phyloP scores from a whole-genome alignment of 2,329 filamentous ascomycete genomes.

The Pestalotiopsis sp. region DNA sequence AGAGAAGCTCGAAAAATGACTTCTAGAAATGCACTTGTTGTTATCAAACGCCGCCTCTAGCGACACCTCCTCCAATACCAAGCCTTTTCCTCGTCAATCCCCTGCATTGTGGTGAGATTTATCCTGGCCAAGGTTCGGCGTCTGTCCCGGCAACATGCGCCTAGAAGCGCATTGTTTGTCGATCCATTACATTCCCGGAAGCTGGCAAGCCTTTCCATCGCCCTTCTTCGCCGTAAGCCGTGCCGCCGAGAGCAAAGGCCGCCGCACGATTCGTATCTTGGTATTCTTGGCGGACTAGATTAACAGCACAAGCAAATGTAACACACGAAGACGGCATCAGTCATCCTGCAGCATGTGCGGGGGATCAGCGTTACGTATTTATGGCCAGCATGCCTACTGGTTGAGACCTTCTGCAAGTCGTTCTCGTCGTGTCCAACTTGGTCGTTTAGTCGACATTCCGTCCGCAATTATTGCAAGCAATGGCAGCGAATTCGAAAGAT shows the following conservation, averaged over 20 bases:
- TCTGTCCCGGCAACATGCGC: background rate
- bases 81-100: background rate
- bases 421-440: background rate
- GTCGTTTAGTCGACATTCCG: background rate
- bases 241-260: background rate
- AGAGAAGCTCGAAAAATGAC: background rate
- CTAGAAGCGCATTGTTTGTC: background rate
- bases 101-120: background rate
- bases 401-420: background rate
- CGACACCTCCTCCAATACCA: background rate
- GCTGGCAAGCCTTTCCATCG: background rate
- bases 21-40: background rate
- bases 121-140: background rate
- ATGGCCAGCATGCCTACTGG: background rate
- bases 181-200: background rate
- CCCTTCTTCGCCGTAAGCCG: background rate
- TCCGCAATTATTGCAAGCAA: background rate
- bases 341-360: background rate
- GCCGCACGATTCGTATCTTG: background rate
- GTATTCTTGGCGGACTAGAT: background rate
- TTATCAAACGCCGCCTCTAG: background rate
- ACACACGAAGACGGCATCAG: background rate
- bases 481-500: background rate
- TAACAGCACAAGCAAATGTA: background rate
- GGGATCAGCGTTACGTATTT: background rate